These are phyloP conservation scores for Teratosphaeria nubilosa DNA, from an alignment of 2,329 filamentous ascomycete genomes.

Conservation along the genomic window DNA sequence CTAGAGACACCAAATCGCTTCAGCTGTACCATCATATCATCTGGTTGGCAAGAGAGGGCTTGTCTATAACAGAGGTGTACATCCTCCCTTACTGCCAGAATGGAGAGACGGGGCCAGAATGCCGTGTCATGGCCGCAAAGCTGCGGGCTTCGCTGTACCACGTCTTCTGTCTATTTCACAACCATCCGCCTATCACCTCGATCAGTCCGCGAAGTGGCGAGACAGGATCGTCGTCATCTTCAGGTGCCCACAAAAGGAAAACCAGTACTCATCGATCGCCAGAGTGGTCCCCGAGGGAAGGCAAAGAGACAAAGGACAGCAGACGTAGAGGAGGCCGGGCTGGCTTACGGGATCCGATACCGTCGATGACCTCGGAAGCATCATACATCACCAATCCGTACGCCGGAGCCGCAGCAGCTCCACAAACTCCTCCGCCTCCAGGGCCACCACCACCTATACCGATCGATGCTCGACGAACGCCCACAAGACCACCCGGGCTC, in stretches of 20 bases:
- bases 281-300: constrained; percentile 10
- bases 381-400: constrained; percentile 44
- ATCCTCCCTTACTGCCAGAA: constrained; percentile 65
- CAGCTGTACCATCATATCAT: constrained; percentile 85
- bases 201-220: constrained; percentile 27
- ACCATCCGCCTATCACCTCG: constrained; percentile 65
- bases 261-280: constrained; percentile 9
- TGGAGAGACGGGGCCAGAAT: constrained; percentile 62
- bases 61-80: constrained; percentile 76
- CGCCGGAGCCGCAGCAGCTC: constrained; percentile 31
- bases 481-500: constrained; percentile 33
- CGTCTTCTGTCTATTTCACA: constrained; percentile 93
- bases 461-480: constrained; percentile 19
- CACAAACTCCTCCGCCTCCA: constrained; percentile 33
- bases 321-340: constrained; percentile 20
- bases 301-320: constrained; percentile 12
- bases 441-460: constrained; percentile 18
- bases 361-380: constrained; percentile 39
- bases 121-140: constrained; percentile 85
- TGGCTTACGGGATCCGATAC: constrained; percentile 38
- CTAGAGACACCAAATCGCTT: constrained; percentile 67
- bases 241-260: constrained; percentile 13
- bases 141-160: constrained; percentile 91
- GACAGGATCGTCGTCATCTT: constrained; percentile 16
- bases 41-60: constrained; percentile 87